Conservation (phyloP, 257 asterid genomes). For the Petunia secreta region DNA sequence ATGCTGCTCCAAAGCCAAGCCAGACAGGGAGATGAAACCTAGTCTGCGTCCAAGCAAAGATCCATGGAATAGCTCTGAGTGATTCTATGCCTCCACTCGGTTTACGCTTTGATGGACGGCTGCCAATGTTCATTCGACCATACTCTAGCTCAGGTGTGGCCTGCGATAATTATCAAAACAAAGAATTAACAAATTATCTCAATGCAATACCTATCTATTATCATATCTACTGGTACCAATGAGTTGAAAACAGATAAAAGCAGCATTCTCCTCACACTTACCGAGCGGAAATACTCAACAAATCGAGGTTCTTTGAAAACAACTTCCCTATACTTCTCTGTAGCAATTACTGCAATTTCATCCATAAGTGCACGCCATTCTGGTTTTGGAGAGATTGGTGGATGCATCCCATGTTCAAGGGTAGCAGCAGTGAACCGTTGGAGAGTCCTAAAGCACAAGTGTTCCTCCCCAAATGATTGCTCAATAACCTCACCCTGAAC, state of each 20-base stretch:
- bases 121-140: slow-evolving; percentile 62
- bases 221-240: no score
- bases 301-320: slow-evolving; percentile 63
- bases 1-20: slow-evolving; percentile 66
- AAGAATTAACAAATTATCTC: background rate
- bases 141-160: slow-evolving; percentile 64
- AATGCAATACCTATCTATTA: background rate
- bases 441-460: slow-evolving; percentile 55
- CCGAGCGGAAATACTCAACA: slow-evolving; percentile 62
- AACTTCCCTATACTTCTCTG: slow-evolving; percentile 51
- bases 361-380: slow-evolving; percentile 64
- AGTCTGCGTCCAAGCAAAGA: slow-evolving; percentile 66
- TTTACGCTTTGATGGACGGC: slow-evolving; percentile 61
- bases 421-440: slow-evolving; percentile 60
- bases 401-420: slow-evolving; percentile 59
- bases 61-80: slow-evolving; percentile 67
- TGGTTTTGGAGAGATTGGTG: slow-evolving; percentile 54
- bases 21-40: slow-evolving; percentile 66
- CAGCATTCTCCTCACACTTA: slow-evolving; percentile 27
- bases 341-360: slow-evolving; percentile 45
- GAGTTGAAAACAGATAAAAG: background rate
- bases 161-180: slow-evolving; percentile 25
- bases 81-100: slow-evolving; percentile 64
- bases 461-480: slow-evolving; percentile 61
- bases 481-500: slow-evolving; percentile 65